These are phyloP conservation scores for Penicillium hesseltinei DNA, from an alignment of 2,329 filamentous ascomycete species.

Conservation along the genomic window DNA sequence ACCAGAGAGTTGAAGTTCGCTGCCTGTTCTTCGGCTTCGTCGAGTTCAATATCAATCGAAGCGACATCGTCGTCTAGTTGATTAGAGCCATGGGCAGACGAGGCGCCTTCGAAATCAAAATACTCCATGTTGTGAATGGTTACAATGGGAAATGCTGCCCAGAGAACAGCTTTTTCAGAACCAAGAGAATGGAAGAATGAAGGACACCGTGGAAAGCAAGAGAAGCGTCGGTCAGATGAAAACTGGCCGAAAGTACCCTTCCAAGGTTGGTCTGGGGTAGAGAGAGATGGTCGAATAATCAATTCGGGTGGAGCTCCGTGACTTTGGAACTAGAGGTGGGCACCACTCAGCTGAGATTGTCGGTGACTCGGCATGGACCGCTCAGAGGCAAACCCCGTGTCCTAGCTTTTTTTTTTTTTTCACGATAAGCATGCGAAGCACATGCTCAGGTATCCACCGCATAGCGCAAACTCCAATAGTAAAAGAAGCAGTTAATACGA, in stretches of 20 bases:
- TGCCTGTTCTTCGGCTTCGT: slow-evolving; percentile 39
- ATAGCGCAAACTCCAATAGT: background rate
- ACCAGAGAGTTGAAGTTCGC: slow-evolving; percentile 43
- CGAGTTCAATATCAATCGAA: slow-evolving; percentile 39
- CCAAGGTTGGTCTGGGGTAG: slow-evolving; percentile 28
- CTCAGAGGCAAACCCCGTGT: background rate
- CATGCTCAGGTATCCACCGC: background rate
- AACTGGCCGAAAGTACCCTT: slow-evolving; percentile 11
- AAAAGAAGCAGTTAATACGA: background rate
- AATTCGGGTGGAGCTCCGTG: slow-evolving; percentile 14
- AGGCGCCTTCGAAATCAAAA: slow-evolving; percentile 49
- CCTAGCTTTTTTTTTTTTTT: background rate
- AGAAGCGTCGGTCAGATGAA: slow-evolving; percentile 20
- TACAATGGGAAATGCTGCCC: background rate
- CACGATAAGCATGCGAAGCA: background rate
- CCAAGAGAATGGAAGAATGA: background rate
- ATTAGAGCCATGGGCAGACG: slow-evolving; percentile 34
- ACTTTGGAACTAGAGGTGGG: slow-evolving; percentile 3
- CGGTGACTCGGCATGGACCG: slow-evolving; percentile 11
- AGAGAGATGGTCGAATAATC: slow-evolving; percentile 20
- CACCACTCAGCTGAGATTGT: slow-evolving; percentile 10
- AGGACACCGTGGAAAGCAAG: slow-evolving; percentile 5
- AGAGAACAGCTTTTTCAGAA: background rate
- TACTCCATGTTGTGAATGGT: slow-evolving; percentile 42
- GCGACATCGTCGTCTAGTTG: slow-evolving; percentile 40